Percentiles rank a stretch among this genome's conserved stretches.
These are phyloP conservation scores for Daucus carota DNA, from an alignment of 129 eudicot genomes.

Conservation along the genomic window DH1_v3.0 NC_030386.2:13306001-13306500, in stretches of 20 bases:
- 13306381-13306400: background rate
- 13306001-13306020: too few relatives aligned
- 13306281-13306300: background rate
- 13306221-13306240: background rate
- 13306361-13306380: background rate
- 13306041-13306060: too few relatives aligned
- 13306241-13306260: background rate
- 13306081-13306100: too few relatives aligned
- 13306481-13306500: conserved; percentile 13
- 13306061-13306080: too few relatives aligned
- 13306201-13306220: background rate
- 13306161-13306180: too few relatives aligned
- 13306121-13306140: too few relatives aligned
- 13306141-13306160: too few relatives aligned
- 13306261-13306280: background rate
- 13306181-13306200: background rate
- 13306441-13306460: conserved; percentile 7
- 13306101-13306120: too few relatives aligned
- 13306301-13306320: background rate
- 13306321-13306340: background rate
- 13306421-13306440: conserved; percentile 13
- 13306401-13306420: conserved; percentile 15
- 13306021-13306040: too few relatives aligned
- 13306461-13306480: background rate
- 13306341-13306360: background rate